Conservation (phyloP, 768 basidiomycete genomes). For the Leucosporidium yakuticum region DNA sequence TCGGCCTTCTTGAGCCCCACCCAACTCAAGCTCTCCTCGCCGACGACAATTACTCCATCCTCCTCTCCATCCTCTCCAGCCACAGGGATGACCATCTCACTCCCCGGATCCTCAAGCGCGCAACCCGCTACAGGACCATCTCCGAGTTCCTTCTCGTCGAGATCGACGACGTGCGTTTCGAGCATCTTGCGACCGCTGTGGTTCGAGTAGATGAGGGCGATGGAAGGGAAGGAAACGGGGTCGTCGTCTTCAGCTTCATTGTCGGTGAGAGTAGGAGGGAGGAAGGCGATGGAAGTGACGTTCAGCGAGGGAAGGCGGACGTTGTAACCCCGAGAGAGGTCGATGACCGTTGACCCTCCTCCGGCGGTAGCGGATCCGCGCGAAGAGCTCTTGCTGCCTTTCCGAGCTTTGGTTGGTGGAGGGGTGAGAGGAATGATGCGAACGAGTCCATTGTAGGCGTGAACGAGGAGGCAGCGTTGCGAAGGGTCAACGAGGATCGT, state of each 20-base stretch:
- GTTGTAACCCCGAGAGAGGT: constrained; percentile 30
- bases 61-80: not conserved
- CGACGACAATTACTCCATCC: constrained; percentile 39
- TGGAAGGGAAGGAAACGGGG: constrained; percentile 36
- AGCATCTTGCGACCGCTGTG: constrained; percentile 46
- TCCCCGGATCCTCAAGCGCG: constrained; percentile 29
- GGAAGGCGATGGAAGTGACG: constrained; percentile 61
- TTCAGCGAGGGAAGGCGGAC: constrained; percentile 57
- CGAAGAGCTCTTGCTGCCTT: not conserved
- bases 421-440: constrained; percentile 31
- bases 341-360: constrained; percentile 4
- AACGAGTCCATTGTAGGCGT: constrained; percentile 36
- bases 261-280: constrained; percentile 48
- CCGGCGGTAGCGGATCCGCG: not conserved
- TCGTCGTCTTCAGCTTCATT: constrained; percentile 5
- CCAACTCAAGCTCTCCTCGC: constrained; percentile 35
- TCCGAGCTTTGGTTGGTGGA: not conserved
- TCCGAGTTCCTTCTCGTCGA: constrained; percentile 37
- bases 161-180: constrained; percentile 27
- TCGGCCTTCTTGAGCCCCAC: not conserved
- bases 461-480: constrained; percentile 24
- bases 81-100: constrained; percentile 28
- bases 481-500: constrained; percentile 21
- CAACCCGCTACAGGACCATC: constrained; percentile 11
- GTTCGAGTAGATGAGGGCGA: constrained; percentile 67